These are phyloP conservation scores for Physcomitrellopsis africana DNA, from an alignment of 225 moss, liverwort and hornwort genomes.

Conservation along the genomic window DNA sequence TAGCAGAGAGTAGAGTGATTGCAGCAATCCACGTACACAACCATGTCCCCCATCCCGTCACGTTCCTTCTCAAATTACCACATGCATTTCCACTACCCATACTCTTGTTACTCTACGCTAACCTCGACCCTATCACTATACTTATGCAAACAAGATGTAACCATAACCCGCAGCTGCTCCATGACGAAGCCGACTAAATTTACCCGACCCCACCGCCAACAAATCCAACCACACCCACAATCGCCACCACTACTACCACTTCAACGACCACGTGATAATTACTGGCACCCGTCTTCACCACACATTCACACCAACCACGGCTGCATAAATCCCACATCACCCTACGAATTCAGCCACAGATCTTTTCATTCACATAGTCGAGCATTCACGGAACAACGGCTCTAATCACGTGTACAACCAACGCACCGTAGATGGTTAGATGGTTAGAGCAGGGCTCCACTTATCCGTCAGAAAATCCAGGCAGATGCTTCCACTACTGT, in stretches of 20 bases:
- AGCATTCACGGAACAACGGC: background rate
- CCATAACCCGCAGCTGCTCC: background rate
- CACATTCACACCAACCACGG: no score
- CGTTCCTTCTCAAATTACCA: background rate
- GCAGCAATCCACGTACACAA: slow-evolving; percentile 37
- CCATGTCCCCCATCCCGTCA: background rate
- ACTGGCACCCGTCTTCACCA: no score
- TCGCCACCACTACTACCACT: background rate
- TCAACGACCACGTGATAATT: no score
- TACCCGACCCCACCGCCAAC: background rate
- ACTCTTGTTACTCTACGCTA: background rate
- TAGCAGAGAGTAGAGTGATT: slow-evolving; percentile 91
- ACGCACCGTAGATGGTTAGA: slow-evolving; percentile 90
- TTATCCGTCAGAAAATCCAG: slow-evolving; percentile 98
- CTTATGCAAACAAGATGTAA: background rate
- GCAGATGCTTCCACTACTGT: slow-evolving; percentile 97
- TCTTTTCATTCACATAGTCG: background rate
- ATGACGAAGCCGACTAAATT: background rate
- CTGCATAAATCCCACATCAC: background rate
- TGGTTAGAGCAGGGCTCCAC: slow-evolving; percentile 97
- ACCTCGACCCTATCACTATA: no score
- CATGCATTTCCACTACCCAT: no score
- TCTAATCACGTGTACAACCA: background rate
- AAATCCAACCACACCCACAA: background rate
- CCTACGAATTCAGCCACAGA: background rate